Conservation (phyloP, 495 filamentous ascomycete genomes). For the Penicillium bialowiezense region DNA sequence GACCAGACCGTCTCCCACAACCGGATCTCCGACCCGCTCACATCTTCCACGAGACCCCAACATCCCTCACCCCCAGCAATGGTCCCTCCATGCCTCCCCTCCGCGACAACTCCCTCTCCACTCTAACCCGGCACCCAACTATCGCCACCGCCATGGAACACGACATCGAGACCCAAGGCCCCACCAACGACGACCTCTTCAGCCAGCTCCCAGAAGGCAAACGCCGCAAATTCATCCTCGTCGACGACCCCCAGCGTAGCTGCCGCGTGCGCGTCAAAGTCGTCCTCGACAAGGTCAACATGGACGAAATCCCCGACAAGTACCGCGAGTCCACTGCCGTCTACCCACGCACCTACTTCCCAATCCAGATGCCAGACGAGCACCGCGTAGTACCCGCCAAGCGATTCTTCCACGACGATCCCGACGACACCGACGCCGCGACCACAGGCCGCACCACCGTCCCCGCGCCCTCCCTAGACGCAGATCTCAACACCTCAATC, state of each 20-base stretch:
- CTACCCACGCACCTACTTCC: slow-evolving; percentile 85
- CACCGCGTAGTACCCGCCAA: slow-evolving; percentile 57
- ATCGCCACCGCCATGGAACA: slow-evolving; percentile 35
- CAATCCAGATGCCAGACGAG: slow-evolving; percentile 79
- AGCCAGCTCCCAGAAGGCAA: slow-evolving; percentile 82
- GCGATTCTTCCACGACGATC: slow-evolving; percentile 63
- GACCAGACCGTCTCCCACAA: slow-evolving; percentile 23
- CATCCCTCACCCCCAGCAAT: slow-evolving; percentile 55
- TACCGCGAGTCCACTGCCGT: slow-evolving; percentile 86
- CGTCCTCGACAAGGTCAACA: slow-evolving; percentile 81
- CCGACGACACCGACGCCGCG: slow-evolving; percentile 48
- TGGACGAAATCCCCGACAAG: slow-evolving; percentile 90
- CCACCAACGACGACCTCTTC: slow-evolving; percentile 65
- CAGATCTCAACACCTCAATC: slow-evolving; percentile 57
- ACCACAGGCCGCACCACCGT: slow-evolving; percentile 57
- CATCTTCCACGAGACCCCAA: slow-evolving; percentile 71
- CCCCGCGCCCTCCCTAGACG: slow-evolving; percentile 72
- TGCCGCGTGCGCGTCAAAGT: slow-evolving; percentile 81
- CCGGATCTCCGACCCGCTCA: slow-evolving; percentile 70
- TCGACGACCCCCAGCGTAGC: slow-evolving; percentile 79
- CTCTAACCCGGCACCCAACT: slow-evolving; percentile 43
- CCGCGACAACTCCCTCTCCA: slow-evolving; percentile 59
- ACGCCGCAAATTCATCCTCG: slow-evolving; percentile 92
- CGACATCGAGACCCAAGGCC: slow-evolving; percentile 42
- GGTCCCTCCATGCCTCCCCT: slow-evolving; percentile 69